Base-by-base conservation (phyloP, 106 monocot species). In the Dioscorea dumetorum region DNA sequence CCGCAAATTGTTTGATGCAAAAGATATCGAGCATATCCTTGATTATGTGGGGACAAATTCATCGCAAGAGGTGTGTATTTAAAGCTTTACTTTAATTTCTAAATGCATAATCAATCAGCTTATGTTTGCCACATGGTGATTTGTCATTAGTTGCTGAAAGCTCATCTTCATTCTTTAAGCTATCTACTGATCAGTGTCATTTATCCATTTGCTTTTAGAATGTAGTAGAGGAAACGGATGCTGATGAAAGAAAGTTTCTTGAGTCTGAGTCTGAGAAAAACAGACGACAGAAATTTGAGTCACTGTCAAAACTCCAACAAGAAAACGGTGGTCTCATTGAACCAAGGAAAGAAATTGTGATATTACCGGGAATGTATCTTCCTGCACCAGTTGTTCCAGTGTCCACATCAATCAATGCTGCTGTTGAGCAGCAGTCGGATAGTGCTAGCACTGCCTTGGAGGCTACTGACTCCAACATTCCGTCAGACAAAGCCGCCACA, bases 11-110 rank as follows among this genome's bases (percentile, higher is more conserved):
- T 92, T 99, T 61, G 78, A 83, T 48, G 82, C 69, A 41, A 89
- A 84, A 59, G 97, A 99, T 81, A 81, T 99, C 66, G 80, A 90
- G 60, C 97, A 99, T 82, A 87, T 92, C 68, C 57, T 72, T 70
- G 50, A 81, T 77, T 85, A 85, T 72, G 24, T 83, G 20, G 83
- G 60, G 60, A 67, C 72, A 24, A 68, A 79, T 75, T 68, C 72
- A 14, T 63, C 67, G 49, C 48, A 61, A 21, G 19, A 61, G 76
- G 92, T 99, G 91, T 57, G 91, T 73, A 8, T 56, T 71, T 41
- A 10, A 41, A 8, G 41, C 41, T 41, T 41, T 41, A 41, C 0
- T 41, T 41, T 6, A 1, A 41, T 41, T 41, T 41, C 41, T 3
- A 41, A 6, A 41, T 8, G 41, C 41, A 41, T 6, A 3, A 41